These are phyloP conservation scores for Penicillium sp. DNA, from an alignment of 2,329 filamentous ascomycete genomes.

Conservation along the genomic window DNA sequence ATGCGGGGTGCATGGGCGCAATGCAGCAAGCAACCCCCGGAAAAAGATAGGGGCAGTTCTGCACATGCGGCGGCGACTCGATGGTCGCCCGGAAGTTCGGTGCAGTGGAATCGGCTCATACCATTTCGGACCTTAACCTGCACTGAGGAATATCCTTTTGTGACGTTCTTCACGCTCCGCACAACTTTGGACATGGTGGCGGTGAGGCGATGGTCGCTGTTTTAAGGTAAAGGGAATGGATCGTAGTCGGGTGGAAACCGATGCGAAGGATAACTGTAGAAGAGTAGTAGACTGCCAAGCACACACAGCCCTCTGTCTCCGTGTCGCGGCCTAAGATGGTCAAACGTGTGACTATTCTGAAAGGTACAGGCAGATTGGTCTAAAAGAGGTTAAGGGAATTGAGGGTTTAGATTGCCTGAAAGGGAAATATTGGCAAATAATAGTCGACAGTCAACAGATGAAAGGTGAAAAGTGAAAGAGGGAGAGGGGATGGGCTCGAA, in stretches of 20 bases:
- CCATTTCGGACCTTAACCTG: conserved; percentile 99
- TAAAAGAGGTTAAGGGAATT: neutral
- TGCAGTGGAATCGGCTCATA: conserved; percentile 46
- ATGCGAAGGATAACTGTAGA: conserved; percentile 9
- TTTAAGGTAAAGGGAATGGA: neutral
- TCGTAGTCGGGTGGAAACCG: conserved; percentile 5
- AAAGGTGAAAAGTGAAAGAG: conserved; percentile 9
- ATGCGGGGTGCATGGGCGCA: neutral
- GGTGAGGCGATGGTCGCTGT: conserved; percentile 16
- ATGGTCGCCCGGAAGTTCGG: neutral
- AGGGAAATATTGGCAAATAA: neutral
- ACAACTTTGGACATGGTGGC: conserved; percentile 88
- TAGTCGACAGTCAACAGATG: conserved; percentile 5
- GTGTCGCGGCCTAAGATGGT: conserved; percentile 19
- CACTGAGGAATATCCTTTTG: conserved; percentile 93
- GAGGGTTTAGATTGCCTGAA: neutral
- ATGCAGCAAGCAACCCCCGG: conserved; percentile 1
- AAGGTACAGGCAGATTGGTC: conserved; percentile 11
- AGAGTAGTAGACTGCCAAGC: conserved; percentile 18
- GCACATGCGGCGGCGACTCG: neutral
- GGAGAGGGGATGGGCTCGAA: conserved; percentile 26
- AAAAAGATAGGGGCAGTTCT: conserved; percentile 3
- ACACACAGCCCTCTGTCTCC: conserved; percentile 21
- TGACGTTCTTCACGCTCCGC: conserved; percentile 97
- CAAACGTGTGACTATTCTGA: conserved; percentile 5